Percentiles rank a stretch among this genome's conserved stretches.
Conservation (phyloP, 2,329 filamentous ascomycete genomes). For the Phaeosphaeria sp. region DNA sequence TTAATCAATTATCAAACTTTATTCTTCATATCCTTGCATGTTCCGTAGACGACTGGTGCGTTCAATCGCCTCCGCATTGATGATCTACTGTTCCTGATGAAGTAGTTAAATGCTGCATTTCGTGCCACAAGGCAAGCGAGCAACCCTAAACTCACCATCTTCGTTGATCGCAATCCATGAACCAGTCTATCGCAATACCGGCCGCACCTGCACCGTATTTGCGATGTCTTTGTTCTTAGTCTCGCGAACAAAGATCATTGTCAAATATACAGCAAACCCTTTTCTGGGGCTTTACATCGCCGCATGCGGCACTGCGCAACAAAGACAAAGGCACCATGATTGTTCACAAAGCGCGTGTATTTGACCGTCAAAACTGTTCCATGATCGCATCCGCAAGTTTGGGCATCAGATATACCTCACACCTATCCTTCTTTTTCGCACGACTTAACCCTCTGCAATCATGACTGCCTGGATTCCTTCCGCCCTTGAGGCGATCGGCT, state of each 20-base stretch:
- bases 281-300: background rate
- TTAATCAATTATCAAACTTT: no score
- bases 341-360: constrained; percentile 8
- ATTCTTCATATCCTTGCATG: no score
- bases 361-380: background rate
- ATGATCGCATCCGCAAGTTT: background rate
- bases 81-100: no score
- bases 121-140: no score
- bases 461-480: background rate
- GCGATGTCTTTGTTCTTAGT: background rate
- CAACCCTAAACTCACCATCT: no score
- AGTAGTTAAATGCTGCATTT: no score
- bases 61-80: no score
- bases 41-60: no score
- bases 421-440: background rate
- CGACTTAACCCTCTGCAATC: background rate
- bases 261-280: background rate
- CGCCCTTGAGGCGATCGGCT: background rate
- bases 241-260: background rate
- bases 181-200: background rate
- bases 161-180: no score
- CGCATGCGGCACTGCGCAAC: constrained; percentile 12
- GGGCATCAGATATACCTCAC: background rate
- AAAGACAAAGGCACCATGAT: constrained; percentile 11
- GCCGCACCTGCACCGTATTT: background rate